Base-by-base conservation (phyloP, 768 basidiomycete species). In the Mycena belliarum region DNA sequence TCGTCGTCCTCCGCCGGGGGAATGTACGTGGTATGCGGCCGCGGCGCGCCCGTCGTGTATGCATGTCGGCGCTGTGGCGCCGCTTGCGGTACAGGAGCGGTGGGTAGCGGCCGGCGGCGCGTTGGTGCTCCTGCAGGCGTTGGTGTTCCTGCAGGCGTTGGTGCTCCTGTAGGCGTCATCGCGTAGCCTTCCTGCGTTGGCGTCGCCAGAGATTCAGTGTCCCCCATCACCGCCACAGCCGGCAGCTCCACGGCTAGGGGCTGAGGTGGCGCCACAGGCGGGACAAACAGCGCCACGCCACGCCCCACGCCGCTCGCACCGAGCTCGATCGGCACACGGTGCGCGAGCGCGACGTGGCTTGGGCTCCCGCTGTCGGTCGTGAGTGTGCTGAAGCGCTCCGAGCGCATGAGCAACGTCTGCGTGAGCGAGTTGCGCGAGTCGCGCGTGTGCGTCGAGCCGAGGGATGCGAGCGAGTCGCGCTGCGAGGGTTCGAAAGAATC, bases 331-430 rank as follows among this genome's bases (percentile, higher is more conserved):
- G 75, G 73, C 55, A 79, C 65, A 20, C 75, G 71, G 38, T 75
- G 73, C 7, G 75, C 78, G 26, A 72, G 65, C 3, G 69, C 63
- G 28, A 76, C 65, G 26, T 73, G 72, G 20, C 66, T 68, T 7
- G 76, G 72, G 54, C 73, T 76, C 2, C 46, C 62, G n/a, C 69
- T 70, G 57, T 77, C 76, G 18, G n/a, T 16, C 7, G 44, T 67
- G 71, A 76, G 75, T 64, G 73, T 76, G 49, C 66, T 67, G 0
- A 74, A 73, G n/a, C n/a, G n/a, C n/a, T n/a, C n/a, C 6, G 58
- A 49, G n/a, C 28, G 61, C 48, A 55, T 14, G 6, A 38, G 24
- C 29, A 63, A 40, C 8, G 45, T 41, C 41, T 63, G 61, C 3
- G 37, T n/a, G 33, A 10, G 4, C 4, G 38, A 40, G 38, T 18